phyloP scores from a whole-genome alignment of 331 rosid genomes.

The Telfairia occidentalis region DNA sequence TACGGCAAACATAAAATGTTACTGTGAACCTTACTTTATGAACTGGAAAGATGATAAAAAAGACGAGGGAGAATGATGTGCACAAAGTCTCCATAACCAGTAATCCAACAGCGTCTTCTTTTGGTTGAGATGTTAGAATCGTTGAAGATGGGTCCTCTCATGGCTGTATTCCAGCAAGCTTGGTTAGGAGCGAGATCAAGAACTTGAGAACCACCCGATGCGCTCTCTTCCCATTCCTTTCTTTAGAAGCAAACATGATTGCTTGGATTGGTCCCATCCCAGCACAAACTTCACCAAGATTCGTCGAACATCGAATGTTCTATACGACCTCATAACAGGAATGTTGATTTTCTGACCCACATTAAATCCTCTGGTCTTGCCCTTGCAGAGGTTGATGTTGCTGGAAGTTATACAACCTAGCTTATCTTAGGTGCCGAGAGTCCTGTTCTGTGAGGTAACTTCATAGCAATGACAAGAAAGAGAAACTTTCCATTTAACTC shows the following conservation, averaged over 20 bases:
- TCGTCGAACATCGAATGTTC: background rate
- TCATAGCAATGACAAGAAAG: background rate
- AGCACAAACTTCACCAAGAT: background rate
- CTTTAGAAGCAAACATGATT: slow-evolving; percentile 19
- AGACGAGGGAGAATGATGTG: background rate
- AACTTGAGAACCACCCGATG: slow-evolving; percentile 9
- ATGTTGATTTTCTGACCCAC: background rate
- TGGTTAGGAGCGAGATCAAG: background rate
- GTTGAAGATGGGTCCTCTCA: slow-evolving; percentile 17
- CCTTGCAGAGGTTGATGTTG: background rate
- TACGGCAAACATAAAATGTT: background rate
- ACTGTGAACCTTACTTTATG: slow-evolving; percentile 2
- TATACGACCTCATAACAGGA: background rate
- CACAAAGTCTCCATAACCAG: background rate
- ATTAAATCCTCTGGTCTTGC: background rate
- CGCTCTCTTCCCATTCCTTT: slow-evolving; percentile 4
- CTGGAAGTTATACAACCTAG: background rate
- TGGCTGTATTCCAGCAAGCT: slow-evolving; percentile 12
- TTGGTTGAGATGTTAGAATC: background rate
- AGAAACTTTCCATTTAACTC: background rate
- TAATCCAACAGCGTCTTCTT: background rate
- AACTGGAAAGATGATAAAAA: slow-evolving; percentile 5
- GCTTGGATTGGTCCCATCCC: slow-evolving; percentile 10
- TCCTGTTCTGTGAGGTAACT: background rate
- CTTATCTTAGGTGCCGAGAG: background rate